These are phyloP conservation scores for Austroboletus niveus DNA, from an alignment of 1,284 basidiomycete genomes.

Conservation along the genomic window DNA sequence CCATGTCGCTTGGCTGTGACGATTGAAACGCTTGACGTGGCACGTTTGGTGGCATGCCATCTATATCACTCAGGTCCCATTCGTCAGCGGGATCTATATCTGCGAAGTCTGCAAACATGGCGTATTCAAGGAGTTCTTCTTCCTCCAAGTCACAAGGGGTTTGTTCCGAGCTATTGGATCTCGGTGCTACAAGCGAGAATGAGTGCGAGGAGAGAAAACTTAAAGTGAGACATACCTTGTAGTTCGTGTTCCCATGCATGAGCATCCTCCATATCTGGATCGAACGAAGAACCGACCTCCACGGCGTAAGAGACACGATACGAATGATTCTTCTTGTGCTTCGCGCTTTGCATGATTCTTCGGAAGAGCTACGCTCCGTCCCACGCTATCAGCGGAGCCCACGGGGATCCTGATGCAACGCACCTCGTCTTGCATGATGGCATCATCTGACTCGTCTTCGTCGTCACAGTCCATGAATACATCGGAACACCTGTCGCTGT, in stretches of 20 bases:
- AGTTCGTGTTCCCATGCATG: slow-evolving; percentile 57
- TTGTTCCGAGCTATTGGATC: slow-evolving; percentile 17
- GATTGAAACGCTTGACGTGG: not conserved
- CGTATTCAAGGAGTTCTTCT: slow-evolving; percentile 59
- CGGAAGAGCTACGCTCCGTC: slow-evolving; percentile 51
- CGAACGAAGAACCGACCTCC: slow-evolving; percentile 74
- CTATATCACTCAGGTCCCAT: slow-evolving; percentile 21
- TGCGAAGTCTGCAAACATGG: slow-evolving; percentile 56
- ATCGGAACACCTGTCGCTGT: slow-evolving; percentile 47
- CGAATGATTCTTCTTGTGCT: slow-evolving; percentile 45
- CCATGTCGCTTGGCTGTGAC: slow-evolving; percentile 22
- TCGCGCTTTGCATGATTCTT: slow-evolving; percentile 55
- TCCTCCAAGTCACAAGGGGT: slow-evolving; percentile 49
- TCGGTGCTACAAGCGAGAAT: slow-evolving; percentile 3
- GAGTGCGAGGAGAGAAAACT: not conserved
- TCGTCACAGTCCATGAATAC: slow-evolving; percentile 54
- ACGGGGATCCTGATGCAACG: slow-evolving; percentile 3
- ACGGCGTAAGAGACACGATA: slow-evolving; percentile 59
- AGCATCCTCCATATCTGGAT: slow-evolving; percentile 65
- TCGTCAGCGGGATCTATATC: slow-evolving; percentile 37
- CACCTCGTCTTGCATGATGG: slow-evolving; percentile 64
- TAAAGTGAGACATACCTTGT: slow-evolving; percentile 29
- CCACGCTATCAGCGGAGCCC: slow-evolving; percentile 4
- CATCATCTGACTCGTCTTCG: slow-evolving; percentile 45
- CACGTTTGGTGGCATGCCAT: slow-evolving; percentile 9